These are phyloP conservation scores for Saussurea involucrata DNA, from an alignment of 129 eudicot genomes.

Conservation along the genomic window DNA sequence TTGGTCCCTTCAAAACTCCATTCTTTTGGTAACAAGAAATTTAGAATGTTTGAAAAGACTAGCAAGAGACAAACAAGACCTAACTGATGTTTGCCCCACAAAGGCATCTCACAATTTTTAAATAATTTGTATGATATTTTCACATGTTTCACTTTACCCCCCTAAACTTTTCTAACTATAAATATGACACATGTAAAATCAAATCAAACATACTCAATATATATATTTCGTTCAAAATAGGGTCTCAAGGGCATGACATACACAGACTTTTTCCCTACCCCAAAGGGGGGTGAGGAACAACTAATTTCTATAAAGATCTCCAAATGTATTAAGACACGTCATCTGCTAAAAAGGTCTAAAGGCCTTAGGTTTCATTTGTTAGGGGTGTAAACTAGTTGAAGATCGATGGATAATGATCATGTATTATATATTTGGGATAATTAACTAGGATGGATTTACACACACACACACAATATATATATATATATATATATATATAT, in stretches of 20 bases:
- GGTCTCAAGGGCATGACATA: too few species aligned
- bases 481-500: too few species aligned
- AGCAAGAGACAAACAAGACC: slow-evolving; percentile 28
- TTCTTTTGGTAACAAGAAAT: slow-evolving; percentile 19
- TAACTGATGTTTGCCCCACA: slow-evolving; percentile 32
- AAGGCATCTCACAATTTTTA: background rate
- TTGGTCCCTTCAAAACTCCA: slow-evolving; percentile 21
- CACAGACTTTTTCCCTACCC: too few species aligned
- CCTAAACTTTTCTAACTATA: background rate
- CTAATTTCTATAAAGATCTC: too few species aligned
- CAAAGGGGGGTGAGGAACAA: too few species aligned
- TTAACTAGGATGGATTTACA: background rate
- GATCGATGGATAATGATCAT: background rate
- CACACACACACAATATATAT: too few species aligned
- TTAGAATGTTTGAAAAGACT: slow-evolving; percentile 21
- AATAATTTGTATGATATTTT: background rate
- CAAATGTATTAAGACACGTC: background rate
- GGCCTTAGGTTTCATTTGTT: background rate
- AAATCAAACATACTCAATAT: background rate
- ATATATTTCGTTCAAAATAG: too few species aligned
- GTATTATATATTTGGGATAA: too few species aligned
- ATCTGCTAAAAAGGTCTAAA: background rate
- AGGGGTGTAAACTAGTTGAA: background rate
- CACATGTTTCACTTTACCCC: background rate
- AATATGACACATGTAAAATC: background rate